A percentile compares a stretch with the other conserved stretches of the same genome.
phyloP scores from a whole-genome alignment of 495 filamentous ascomycete species.

The Sporormia fimetaria region DNA sequence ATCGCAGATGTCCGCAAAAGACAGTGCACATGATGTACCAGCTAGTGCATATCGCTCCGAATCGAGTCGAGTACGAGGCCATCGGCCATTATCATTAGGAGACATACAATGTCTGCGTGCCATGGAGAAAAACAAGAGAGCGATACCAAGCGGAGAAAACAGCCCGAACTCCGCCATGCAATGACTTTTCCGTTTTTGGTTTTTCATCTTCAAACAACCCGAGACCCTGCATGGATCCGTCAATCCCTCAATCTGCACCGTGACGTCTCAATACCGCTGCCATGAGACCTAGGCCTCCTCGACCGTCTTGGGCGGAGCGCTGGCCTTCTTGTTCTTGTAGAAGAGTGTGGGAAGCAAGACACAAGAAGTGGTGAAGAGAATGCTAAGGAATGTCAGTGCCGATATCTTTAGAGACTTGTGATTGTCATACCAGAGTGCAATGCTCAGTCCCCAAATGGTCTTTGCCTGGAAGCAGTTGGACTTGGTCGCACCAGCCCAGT shows the following conservation, averaged over 20 bases:
- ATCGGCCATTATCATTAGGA: slow-evolving; percentile 22
- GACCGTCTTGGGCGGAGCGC: slow-evolving; percentile 21
- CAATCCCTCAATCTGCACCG: slow-evolving; percentile 1
- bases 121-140: no score
- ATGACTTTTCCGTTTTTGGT: slow-evolving; percentile 7
- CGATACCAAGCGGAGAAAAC: slow-evolving; percentile 1
- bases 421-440: slow-evolving; percentile 56
- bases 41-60: slow-evolving; percentile 11
- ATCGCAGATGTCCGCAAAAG: no score
- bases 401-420: background rate
- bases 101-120: slow-evolving; percentile 27
- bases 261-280: background rate
- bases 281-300: slow-evolving; percentile 1
- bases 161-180: slow-evolving; percentile 1
- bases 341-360: slow-evolving; percentile 33
- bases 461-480: slow-evolving; percentile 76
- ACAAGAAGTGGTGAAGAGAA: slow-evolving; percentile 31
- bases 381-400: slow-evolving; percentile 20
- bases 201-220: slow-evolving; percentile 3
- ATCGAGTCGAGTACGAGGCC: background rate
- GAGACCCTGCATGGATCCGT: background rate
- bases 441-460: slow-evolving; percentile 77
- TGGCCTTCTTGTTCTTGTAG: slow-evolving; percentile 34
- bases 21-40: no score
- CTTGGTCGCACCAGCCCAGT: slow-evolving; percentile 55